Evolutionary conservation across 169 alveolate species (phyloP), one percentile per base, ranked within the genome.

Genomic region (Cardiosporidium cionae): DNA sequence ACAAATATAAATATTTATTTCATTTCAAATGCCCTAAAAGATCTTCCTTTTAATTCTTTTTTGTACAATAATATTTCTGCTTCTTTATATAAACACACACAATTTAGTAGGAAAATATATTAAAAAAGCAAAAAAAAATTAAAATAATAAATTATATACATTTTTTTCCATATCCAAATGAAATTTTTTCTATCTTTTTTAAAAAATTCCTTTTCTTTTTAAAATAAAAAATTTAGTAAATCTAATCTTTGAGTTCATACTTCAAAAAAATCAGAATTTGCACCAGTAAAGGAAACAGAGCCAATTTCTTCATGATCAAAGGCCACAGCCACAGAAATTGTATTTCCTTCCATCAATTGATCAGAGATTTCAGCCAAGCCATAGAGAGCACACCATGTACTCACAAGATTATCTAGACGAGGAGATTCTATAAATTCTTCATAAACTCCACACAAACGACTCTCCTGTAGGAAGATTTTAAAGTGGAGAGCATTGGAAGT

Each of bases 271-370:
- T 3, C 28, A 23, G 76, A 86, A 71, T 86, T 91, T 31, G 98
- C 98, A 29, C 98, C 98, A 64, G 93, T 74, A 58, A 85, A 89
- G 62, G 95, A 82, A 74, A 76, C 65, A 63, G 94, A 85, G n/a
- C 99, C 99, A 0, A 90, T 90, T 93, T 79, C 99, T 79, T 95
- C 99, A 76, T 94, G 96, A 84, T 95, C 99, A 79, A 91, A 94
- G 3, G 94, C 92, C 32, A 78, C 89, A 5, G 88, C 84, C 25
- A 89, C 35, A 32, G 44, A 27, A 23, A 88, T 72, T 25, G 2
- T 7, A 7, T 32, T 23, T 3, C 65, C 52, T 32, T 36, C 1
- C n/a, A 16, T n/a, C 16, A 65, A 72, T 35, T 36, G 68, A 22
- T 28, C 23, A 65, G 66, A 32, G 23, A 68, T 32, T 34, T 53